phyloP scores from a whole-genome alignment of 164 flowering plant genomes.

The Nelumbo lutea region DNA sequence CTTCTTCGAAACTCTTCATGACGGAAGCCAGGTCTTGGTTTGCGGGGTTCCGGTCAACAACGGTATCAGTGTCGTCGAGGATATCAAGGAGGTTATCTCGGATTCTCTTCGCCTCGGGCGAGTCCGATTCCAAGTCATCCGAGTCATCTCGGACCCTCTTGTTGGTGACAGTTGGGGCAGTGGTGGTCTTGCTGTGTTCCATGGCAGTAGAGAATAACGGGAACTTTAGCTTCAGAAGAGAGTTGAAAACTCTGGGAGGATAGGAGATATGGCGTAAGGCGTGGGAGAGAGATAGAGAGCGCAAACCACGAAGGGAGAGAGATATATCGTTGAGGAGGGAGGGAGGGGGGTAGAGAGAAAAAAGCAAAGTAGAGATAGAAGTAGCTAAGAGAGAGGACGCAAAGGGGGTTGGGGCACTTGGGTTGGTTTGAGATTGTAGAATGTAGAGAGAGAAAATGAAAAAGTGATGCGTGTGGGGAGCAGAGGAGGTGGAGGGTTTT shows the following conservation, averaged over 20 bases:
- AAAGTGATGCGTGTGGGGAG: constrained; percentile 4
- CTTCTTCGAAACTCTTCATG: constrained; percentile 58
- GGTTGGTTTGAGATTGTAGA: neutral
- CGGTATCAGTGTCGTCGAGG: constrained; percentile 41
- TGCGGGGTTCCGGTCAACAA: constrained; percentile 13
- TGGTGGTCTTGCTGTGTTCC: constrained; percentile 6
- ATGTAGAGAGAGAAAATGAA: neutral
- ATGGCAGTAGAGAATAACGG: neutral
- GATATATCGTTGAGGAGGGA: too few species aligned
- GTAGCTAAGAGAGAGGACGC: constrained; percentile 1
- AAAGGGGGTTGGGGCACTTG: neutral
- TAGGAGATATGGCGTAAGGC: too few species aligned
- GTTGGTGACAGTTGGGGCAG: neutral
- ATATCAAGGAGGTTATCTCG: constrained; percentile 43
- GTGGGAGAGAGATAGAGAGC: too few species aligned
- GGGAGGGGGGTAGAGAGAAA: neutral
- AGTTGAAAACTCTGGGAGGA: too few species aligned
- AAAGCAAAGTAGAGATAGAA: constrained; percentile 3
- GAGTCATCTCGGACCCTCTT: constrained; percentile 41
- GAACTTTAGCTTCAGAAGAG: neutral
- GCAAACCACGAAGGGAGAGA: too few species aligned
- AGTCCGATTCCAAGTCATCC: constrained; percentile 29
- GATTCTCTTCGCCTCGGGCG: constrained; percentile 46
- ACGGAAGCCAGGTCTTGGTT: constrained; percentile 50
- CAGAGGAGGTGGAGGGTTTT: constrained; percentile 11